Base-by-base conservation (phyloP, 371 early-diverging fungal species). In the Phascolomyces articulosus region DNA sequence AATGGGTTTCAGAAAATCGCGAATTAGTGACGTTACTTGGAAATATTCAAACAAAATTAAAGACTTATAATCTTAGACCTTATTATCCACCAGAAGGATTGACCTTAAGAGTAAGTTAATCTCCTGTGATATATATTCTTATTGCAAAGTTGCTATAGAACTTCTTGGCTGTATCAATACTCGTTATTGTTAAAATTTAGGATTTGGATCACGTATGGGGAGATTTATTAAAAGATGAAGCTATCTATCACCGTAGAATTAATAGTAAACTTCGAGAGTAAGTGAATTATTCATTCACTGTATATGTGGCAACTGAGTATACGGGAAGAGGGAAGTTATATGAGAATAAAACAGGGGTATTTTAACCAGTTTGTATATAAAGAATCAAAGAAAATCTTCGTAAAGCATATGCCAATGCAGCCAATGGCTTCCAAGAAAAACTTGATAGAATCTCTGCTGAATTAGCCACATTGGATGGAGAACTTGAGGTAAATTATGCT, bases 41-140 rank as follows among this genome's bases (percentile, higher is more conserved):
- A 29, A 96, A 98, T 70, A 96, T 98, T 64, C 94, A 95, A 66
- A 97, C 95, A 27, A 98, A 96, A 80, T 85, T 95, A 16, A 92
- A 91, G 69, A 97, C 98, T 0, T 98, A 97, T 71, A 92, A 96
- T 38, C 74, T 97, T 44, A 82, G 85, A 40, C 89, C 94, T 2
- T 97, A 96, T 69, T 72, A 77, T 59, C 96, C 98, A 20, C 95
- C 94, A 41, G 74, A 78, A 4, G 96, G 94, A 0, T 66, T 92
- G 34, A 84, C 90, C 1, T 51, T 51, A 51, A 51, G 26, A 3
- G 51, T 51, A 51, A 51, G 44, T 51, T 23, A 24, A n/a, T n/a
- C n/a, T n/a, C n/a, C n/a, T n/a, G n/a, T n/a, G n/a, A n/a, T n/a
- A n/a, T n/a, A n/a, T n/a, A n/a, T n/a, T n/a, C n/a, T n/a, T n/a